These are phyloP conservation scores for Lomentospora prolificans DNA, from an alignment of 2,329 filamentous ascomycete genomes.

Conservation along the genomic window DNA sequence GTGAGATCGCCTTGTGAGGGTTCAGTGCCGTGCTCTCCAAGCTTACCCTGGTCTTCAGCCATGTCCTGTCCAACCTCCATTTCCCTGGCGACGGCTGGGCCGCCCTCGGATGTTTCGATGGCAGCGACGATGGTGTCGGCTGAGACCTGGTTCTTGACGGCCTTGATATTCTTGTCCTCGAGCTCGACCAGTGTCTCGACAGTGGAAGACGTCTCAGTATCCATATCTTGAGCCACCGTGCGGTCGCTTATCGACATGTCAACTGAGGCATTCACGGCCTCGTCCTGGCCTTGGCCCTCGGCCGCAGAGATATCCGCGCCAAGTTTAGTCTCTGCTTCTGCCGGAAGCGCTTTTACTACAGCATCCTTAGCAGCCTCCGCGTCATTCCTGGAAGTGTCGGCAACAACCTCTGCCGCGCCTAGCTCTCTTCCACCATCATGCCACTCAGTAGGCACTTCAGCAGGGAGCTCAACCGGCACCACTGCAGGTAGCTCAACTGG, in stretches of 20 bases:
- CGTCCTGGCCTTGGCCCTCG: background rate
- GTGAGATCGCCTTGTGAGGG: background rate
- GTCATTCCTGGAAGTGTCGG: background rate
- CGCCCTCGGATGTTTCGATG: background rate
- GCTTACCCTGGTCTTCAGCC: background rate
- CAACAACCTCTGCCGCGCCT: background rate
- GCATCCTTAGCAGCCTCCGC: background rate
- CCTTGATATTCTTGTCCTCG: background rate
- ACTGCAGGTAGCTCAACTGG: background rate
- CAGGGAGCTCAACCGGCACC: background rate
- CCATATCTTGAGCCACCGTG: background rate
- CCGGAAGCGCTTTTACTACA: background rate
- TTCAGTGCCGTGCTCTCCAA: background rate
- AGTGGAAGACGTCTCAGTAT: background rate
- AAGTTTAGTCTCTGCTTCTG: background rate
- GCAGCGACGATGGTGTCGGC: background rate
- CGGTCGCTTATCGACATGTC: background rate
- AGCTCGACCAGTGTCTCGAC: constrained; percentile 1
- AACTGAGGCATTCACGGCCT: background rate
- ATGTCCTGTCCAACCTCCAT: background rate
- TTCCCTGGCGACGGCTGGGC: background rate
- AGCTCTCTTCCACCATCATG: background rate
- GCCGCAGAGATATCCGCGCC: background rate
- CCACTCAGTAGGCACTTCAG: background rate
- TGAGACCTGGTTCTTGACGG: background rate